Evolutionary conservation across 768 basidiomycete species (phyloP), one percentile per base, ranked within the genome.

Genomic region (Galerina marginata): DNA sequence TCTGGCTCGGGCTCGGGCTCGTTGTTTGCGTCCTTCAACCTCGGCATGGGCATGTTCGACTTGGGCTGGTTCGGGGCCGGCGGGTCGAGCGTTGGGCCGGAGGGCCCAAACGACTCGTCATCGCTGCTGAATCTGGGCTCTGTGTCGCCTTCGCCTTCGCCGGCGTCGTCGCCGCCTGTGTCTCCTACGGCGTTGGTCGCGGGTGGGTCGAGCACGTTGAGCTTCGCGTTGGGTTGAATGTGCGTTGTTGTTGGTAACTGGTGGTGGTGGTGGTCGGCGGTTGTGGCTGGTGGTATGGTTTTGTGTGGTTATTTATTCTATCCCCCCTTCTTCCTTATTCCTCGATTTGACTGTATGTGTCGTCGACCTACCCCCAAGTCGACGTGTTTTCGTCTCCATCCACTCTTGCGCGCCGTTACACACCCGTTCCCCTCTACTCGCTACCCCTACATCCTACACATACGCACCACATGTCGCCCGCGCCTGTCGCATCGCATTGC

Each of bases 21-120:
- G n/a, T 23, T 25, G 39, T 29, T 11, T 3, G 14, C 43, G 26
- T 42, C 44, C 37, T n/a, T n/a, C 48, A 29, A 6, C 10, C 10
- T 29, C 48, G 56, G 39, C 9, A 39, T 36, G 60, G 54, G 67
- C 54, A 60, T 74, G 71, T 56, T 72, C 54, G 65, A 73, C 67
- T 45, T 73, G 53, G 63, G 29, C 50, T 55, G 64, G 37, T 53
- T 65, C 37, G 48, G 54, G 20, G 43, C 43, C 29, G 56, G 64
- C 38, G 48, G 54, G 49, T 54, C 50, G 6, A 36, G 36, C 2
- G 10, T 12, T 47, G 36, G 48, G 26, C 33, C 36, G 26, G 44
- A 36, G 29, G 33, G 43, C n/a, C 44, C 51, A 4, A 53, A 37
- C 10, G 38, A 37, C 14, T 37, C 51, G 36, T 10, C 50, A 9